Conservation (phyloP, 192 early-diverging fungal genomes). For the Backusella macrospora region DNA sequence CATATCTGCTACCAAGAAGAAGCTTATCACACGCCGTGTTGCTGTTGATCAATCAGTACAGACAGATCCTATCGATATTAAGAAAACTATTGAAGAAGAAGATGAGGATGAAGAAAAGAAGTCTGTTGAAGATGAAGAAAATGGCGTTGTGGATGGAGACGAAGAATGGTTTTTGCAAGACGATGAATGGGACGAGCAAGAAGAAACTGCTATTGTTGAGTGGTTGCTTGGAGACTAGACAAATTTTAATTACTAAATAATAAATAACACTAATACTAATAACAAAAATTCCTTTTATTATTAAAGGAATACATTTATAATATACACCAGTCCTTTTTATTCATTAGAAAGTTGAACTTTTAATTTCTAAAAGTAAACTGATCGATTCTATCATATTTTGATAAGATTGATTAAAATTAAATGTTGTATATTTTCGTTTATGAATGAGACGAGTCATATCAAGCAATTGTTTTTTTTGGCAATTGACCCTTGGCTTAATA, state of each 20-base stretch:
- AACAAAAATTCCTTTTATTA: background rate
- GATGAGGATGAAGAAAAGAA: conserved; percentile 1
- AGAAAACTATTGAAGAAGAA: background rate
- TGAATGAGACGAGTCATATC: too few species aligned
- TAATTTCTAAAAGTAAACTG: background rate
- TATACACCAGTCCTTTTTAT: background rate
- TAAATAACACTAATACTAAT: background rate
- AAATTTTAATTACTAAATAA: background rate
- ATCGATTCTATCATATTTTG: background rate
- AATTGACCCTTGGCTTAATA: too few species aligned
- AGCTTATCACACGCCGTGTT: background rate
- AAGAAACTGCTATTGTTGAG: conserved; percentile 39
- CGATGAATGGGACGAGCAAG: conserved; percentile 44
- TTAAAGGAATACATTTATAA: background rate
- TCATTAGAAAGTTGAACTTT: background rate
- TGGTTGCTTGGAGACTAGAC: conserved; percentile 42
- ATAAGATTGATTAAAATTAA: too few species aligned
- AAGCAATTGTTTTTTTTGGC: too few species aligned
- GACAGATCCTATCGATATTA: conserved; percentile 16
- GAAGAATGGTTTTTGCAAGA: conserved; percentile 48
- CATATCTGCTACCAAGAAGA: background rate
- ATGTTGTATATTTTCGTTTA: too few species aligned
- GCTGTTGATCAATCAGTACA: conserved; percentile 25
- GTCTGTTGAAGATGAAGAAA: conserved; percentile 16
- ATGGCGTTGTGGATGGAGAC: conserved; percentile 41